Base-by-base conservation (phyloP, 495 filamentous ascomycete genomes). In the Podospora bellae-mahoneyi region DNA sequence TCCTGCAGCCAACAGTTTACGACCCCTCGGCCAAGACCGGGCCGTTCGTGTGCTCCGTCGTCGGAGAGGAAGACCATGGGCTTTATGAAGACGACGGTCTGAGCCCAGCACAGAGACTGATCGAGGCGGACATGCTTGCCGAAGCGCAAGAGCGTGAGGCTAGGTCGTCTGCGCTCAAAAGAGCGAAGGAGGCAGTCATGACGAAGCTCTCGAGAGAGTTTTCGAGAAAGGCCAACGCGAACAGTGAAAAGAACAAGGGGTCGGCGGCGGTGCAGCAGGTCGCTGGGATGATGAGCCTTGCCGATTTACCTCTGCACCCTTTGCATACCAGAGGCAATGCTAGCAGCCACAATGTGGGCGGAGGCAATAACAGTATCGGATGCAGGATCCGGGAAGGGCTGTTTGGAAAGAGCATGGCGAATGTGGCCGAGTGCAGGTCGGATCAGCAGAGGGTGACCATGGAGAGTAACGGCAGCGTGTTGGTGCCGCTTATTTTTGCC, bases 401-500 rank as follows among this genome's bases (percentile, higher is more conserved):
- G 53, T 83, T 82, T 66, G 81, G 81, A 54, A 72, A 74, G 70
- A 79, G 77, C 60, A 61, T 74, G 57, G 71, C 71, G 5, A 73
- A 68, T n/a, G 73, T 76, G 23, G 62, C 69, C 60, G n/a, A 7
- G 26, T 27, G 28, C 28, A 20, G 28, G 32, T 65, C 64, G 20
- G 75, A 81, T 59, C 74, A 78, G 53, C 66, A 76, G 62, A 78
- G 79, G 60, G 68, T 83, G 71, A 80, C 78, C 19, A 74, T 75
- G 54, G 72, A 79, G 72, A 80, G 78, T 34, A 71, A 61, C 59
- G 75, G 15, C 10, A 61, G n/a, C 15, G 65, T 74, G 30, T 58
- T 81, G 69, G 84, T 85, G 62, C 84, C 84, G 68, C 75, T 86
- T 65, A 80, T 86, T 71, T 84, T 85, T 66, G 84, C 80, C 75